Percentiles rank a stretch among this genome's conserved stretches.
These are phyloP conservation scores for Mycena belliarum DNA, from an alignment of 768 basidiomycete species.

Conservation along the genomic window DNA sequence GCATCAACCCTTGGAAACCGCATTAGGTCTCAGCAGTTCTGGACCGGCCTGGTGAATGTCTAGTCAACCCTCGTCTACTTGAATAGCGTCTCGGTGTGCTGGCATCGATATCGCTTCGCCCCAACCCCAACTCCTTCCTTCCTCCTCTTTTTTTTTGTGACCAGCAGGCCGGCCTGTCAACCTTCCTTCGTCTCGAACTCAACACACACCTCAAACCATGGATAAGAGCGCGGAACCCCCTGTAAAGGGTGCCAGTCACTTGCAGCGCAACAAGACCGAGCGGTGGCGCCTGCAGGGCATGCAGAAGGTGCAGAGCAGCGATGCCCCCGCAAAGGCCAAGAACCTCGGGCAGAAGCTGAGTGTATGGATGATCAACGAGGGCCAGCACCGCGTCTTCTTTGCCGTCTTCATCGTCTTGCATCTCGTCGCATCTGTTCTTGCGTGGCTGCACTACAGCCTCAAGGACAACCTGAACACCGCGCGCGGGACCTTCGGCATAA, in stretches of 20 bases:
- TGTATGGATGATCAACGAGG: conserved; percentile 95
- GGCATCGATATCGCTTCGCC: background rate
- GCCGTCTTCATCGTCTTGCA: conserved; percentile 81
- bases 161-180: conserved; percentile 16
- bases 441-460: conserved; percentile 72
- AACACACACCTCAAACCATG: conserved; percentile 38
- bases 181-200: conserved; percentile 5
- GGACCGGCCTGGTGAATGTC: conserved; percentile 17
- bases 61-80: conserved; percentile 9
- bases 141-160: background rate
- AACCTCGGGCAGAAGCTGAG: conserved; percentile 50
- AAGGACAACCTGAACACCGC: conserved; percentile 78
- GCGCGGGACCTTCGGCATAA: conserved; percentile 69
- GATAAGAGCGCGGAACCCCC: conserved; percentile 27
- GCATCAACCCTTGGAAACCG: conserved; percentile 17
- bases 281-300: conserved; percentile 81
- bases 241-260: conserved; percentile 42
- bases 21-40: conserved; percentile 3
- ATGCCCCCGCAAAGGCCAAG: conserved; percentile 33
- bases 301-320: conserved; percentile 45
- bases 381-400: conserved; percentile 79
- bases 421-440: conserved; percentile 72
- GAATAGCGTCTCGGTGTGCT: background rate
- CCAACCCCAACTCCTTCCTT: background rate
- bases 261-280: conserved; percentile 88